A percentile compares a stretch with the other conserved stretches of the same genome.
Evolutionary conservation across 768 basidiomycete species (phyloP).

Genomic region (Lyophyllum semitale): DNA sequence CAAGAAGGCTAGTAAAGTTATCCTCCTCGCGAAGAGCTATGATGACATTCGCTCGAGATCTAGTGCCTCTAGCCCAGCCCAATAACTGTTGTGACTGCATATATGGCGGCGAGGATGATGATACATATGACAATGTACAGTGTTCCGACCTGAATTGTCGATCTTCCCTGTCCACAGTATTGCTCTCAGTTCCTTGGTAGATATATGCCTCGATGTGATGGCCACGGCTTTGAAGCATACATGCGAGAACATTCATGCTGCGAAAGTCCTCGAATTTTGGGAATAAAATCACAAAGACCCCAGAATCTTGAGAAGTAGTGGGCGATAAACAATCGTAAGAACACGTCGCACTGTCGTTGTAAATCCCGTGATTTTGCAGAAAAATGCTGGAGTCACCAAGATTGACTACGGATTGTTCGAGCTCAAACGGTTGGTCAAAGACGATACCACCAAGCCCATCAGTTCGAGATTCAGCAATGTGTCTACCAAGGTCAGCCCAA

Average conservation of each 20-base stretch:
- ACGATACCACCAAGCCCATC: constrained; percentile 42
- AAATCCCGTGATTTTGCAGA: neutral
- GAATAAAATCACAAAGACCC: constrained; percentile 36
- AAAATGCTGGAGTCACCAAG: neutral
- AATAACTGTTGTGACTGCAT: constrained; percentile 4
- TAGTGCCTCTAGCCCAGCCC: constrained; percentile 33
- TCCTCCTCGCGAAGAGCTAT: constrained; percentile 33
- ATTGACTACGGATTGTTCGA: constrained; percentile 4
- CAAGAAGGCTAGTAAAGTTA: constrained; percentile 14
- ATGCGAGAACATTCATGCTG: constrained; percentile 32
- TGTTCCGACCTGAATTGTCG: constrained; percentile 8
- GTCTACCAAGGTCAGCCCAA: constrained; percentile 29
- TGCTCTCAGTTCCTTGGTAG: constrained; percentile 16
- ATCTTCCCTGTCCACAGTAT: constrained; percentile 3
- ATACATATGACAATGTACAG: constrained; percentile 22
- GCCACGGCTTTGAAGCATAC: constrained; percentile 32
- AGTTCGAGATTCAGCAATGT: constrained; percentile 23
- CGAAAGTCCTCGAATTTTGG: constrained; percentile 34
- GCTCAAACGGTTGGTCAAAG: constrained; percentile 12
- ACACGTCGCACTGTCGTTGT: neutral
- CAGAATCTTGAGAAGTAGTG: constrained; percentile 5
- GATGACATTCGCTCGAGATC: constrained; percentile 30
- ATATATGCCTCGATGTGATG: constrained; percentile 32
- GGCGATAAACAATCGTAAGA: constrained; percentile 1
- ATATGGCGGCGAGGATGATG: neutral